Percentiles rank a stretch among this genome's conserved stretches.
These are phyloP conservation scores for Xylariaceae sp. DNA, from an alignment of 2,329 filamentous ascomycete species.

Conservation along the genomic window DNA sequence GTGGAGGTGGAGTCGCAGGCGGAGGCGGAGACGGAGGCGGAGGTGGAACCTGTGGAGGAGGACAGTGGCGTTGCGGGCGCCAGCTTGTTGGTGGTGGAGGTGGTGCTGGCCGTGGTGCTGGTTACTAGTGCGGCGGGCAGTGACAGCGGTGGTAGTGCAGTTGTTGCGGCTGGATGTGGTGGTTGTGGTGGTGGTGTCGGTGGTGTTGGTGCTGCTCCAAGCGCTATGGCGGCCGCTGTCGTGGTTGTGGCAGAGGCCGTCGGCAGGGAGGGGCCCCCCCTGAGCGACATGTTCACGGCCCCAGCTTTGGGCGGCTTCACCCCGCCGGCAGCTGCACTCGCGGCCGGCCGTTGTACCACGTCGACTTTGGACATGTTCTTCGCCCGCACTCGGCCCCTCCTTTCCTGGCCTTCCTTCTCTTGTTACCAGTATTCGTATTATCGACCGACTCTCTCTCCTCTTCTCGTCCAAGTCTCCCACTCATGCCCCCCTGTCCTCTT, in stretches of 20 bases:
- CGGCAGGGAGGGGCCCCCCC: conserved; percentile 11
- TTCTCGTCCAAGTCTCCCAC: neutral
- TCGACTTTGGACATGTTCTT: conserved; percentile 27
- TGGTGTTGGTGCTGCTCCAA: neutral
- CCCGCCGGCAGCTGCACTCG: conserved; percentile 22
- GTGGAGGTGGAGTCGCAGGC: conserved; percentile 6
- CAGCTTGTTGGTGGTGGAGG: conserved; percentile 3
- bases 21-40: neutral
- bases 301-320: neutral
- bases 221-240: conserved; percentile 5
- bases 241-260: conserved; percentile 5
- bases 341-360: conserved; percentile 26
- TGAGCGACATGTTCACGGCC: conserved; percentile 7
- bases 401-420: neutral
- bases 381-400: no score
- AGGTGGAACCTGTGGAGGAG: neutral
- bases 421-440: neutral
- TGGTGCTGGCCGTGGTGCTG: conserved; percentile 5
- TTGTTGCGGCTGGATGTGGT: neutral
- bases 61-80: neutral
- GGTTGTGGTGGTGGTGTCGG: neutral
- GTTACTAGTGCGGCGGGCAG: no score
- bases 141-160: neutral
- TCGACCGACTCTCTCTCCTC: neutral
- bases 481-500: neutral